Evolutionary conservation across 2,329 filamentous ascomycete genomes (phyloP).

Genomic region (Zelopaecilomyces penicillatus): DNA sequence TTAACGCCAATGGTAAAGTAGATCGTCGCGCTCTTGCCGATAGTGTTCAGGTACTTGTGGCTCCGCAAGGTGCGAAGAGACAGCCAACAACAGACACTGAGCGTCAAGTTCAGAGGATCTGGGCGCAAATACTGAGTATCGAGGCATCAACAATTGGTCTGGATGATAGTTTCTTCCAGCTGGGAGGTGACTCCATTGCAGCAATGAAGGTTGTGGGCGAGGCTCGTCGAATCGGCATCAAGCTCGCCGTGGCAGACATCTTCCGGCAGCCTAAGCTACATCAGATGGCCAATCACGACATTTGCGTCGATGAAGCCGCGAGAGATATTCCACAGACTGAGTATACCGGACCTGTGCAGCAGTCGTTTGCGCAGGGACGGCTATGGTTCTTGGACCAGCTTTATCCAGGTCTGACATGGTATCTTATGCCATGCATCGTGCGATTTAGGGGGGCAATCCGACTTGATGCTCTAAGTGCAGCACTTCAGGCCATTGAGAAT

Average conservation of each 20-base stretch:
- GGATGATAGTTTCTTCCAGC: conserved; percentile 39
- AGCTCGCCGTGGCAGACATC: conserved; percentile 5
- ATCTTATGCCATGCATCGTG: conserved; percentile 11
- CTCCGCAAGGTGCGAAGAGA: neutral
- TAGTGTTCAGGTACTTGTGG: neutral
- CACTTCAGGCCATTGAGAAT: conserved; percentile 11
- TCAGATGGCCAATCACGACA: conserved; percentile 23
- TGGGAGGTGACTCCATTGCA: conserved; percentile 39
- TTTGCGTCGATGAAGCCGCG: conserved; percentile 17
- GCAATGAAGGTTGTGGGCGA: conserved; percentile 36
- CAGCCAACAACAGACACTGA: conserved; percentile 6
- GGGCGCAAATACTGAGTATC: conserved; percentile 27
- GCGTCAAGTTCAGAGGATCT: conserved; percentile 22
- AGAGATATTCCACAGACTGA: conserved; percentile 31
- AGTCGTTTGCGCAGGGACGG: conserved; percentile 15
- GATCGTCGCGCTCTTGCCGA: conserved; percentile 8
- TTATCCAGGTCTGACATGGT: conserved; percentile 11
- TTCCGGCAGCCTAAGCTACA: conserved; percentile 2
- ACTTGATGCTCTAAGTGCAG: conserved; percentile 6
- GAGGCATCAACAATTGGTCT: conserved; percentile 24
- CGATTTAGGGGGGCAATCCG: conserved; percentile 10
- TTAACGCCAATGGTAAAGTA: conserved; percentile 14
- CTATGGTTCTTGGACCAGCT: conserved; percentile 17
- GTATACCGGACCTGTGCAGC: conserved; percentile 13
- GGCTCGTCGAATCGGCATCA: conserved; percentile 1